Percentiles rank a stretch among this genome's conserved stretches.
phyloP scores from a whole-genome alignment of 345 rosid species.

The Arabidopsis arenosa region DNA sequence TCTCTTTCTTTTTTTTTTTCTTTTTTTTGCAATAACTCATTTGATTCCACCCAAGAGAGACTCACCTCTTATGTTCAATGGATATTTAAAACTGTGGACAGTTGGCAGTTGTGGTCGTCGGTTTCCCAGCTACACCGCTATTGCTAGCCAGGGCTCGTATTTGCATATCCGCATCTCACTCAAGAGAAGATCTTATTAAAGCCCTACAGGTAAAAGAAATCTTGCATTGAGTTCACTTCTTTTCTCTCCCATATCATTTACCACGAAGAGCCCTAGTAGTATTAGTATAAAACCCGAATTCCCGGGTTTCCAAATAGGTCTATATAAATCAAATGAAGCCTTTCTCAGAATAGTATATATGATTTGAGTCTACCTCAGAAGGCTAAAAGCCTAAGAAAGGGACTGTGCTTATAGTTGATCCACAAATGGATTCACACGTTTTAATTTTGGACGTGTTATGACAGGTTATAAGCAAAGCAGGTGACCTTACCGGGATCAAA shows the following conservation, averaged over 20 bases:
- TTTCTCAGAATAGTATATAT: not conserved
- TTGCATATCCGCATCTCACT: conserved; percentile 82
- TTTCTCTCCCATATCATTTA: conserved; percentile 11
- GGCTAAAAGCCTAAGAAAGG: not conserved
- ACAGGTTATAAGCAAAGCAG: conserved; percentile 80
- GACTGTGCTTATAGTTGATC: not conserved
- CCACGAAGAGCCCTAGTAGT: not conserved
- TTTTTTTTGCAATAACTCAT: not conserved
- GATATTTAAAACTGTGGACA: conserved; percentile 13
- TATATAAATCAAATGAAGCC: not conserved
- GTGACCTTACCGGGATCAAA: conserved; percentile 81
- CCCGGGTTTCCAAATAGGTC: not conserved
- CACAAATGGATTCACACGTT: not conserved
- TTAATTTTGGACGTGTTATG: not conserved
- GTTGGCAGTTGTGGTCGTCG: conserved; percentile 69
- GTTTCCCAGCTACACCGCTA: conserved; percentile 74
- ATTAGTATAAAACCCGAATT: not conserved
- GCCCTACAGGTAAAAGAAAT: conserved; percentile 64
- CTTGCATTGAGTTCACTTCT: not conserved
- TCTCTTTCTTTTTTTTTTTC: not conserved
- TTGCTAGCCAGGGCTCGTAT: conserved; percentile 86
- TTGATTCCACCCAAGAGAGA: not conserved
- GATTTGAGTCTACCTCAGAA: conserved; percentile 7
- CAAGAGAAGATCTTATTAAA: conserved; percentile 67
- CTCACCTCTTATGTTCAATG: conserved; percentile 4